Evolutionary conservation across 129 eudicot species (phyloP), one percentile per base, ranked within the genome.

Genomic region (Chrysanthemum seticuspe): DNA sequence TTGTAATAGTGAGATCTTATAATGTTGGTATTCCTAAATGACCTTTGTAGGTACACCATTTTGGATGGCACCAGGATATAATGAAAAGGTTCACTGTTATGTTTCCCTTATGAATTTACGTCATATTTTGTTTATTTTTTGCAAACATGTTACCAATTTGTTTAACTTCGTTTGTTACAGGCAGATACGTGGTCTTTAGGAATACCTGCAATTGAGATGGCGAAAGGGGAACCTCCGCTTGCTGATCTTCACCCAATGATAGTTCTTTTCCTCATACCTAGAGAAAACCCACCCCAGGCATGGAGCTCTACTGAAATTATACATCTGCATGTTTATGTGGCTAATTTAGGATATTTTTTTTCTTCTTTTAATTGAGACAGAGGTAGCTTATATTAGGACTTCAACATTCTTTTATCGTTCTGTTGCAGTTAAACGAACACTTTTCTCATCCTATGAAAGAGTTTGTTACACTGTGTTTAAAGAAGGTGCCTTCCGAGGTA

Each of bases 221-320:
- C 44, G 34, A 34, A 5, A 34, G 44, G 44, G 44, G 44, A 34
- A 6, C 44, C 44, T 34, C 44, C 7, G 6, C 44, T 34, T 34
- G 7, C 7, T 34, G 44, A 34, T 34, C 44, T 34, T 34, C 44
- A 34, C 44, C 44, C 44, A 34, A 34, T 34, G 96, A 23, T 79
- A 91, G 21, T 19, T 19, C 21, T 19, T 19, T 19, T 19, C 21
- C 21, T 91, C 54, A 91, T 91, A 64, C 97, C 97, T 74, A 85
- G 97, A 85, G 97, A 91, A 73, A 91, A 83, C 78, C 97, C 97
- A 36, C 97, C 97, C 12, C 97, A 91, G 97, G 97, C 88, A 56
- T 64, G 59, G 15, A 21, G n/a, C 44, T 64, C 8, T 66, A 10
- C 6, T 13, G 19, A 34, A 18, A 29, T 80, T 16, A 0, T 12